phyloP scores from a whole-genome alignment of 129 eudicot genomes.

The Artemisia tridentata region DNA sequence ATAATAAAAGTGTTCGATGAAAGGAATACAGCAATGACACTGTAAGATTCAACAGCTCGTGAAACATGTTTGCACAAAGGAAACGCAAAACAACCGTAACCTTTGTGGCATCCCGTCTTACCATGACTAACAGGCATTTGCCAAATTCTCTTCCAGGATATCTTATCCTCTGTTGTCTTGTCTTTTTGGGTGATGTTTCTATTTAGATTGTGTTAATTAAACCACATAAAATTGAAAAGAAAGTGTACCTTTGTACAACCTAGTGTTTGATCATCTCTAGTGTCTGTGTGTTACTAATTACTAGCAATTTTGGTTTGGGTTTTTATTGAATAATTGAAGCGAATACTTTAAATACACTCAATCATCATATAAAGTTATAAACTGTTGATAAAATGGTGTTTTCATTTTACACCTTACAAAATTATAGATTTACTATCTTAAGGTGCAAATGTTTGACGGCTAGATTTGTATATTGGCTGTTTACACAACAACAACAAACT shows the following conservation, averaged over 20 bases:
- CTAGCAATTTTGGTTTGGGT: neutral
- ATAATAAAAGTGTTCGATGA: neutral
- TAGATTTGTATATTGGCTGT: too few species aligned
- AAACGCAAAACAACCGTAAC: constrained; percentile 11
- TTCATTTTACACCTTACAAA: too few species aligned
- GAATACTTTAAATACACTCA: too few species aligned
- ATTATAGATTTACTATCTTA: too few species aligned
- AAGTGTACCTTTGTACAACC: constrained; percentile 23
- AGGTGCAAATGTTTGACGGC: too few species aligned
- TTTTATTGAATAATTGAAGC: too few species aligned
- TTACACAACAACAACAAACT: too few species aligned
- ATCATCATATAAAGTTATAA: too few species aligned
- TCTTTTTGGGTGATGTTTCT: constrained; percentile 26
- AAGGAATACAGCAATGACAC: neutral
- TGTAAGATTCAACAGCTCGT: constrained; percentile 17
- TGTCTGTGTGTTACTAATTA: neutral
- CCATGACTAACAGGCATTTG: constrained; percentile 14
- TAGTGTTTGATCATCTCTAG: constrained; percentile 1
- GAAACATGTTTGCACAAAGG: constrained; percentile 17
- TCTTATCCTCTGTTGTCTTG: neutral
- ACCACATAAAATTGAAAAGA: constrained; percentile 27
- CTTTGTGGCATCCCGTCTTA: constrained; percentile 10
- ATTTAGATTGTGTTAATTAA: constrained; percentile 27
- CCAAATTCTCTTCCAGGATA: constrained; percentile 1
- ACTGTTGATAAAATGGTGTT: too few species aligned